Conservation (phyloP, 257 asterid genomes). For the Nicotiana benthamiana region DNA sequence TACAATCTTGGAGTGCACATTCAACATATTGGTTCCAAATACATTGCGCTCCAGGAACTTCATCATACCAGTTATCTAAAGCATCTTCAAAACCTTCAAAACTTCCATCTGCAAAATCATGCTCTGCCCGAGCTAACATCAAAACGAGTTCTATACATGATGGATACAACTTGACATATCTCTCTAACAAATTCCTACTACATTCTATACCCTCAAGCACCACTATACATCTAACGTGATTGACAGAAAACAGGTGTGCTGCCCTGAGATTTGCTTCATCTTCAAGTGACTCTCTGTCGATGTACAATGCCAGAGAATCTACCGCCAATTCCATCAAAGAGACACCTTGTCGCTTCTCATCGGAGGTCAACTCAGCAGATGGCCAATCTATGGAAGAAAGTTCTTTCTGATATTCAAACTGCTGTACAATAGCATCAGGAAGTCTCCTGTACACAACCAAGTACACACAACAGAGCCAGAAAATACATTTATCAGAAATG, state of each 20-base stretch:
- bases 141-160: constrained; percentile 41
- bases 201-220: constrained; percentile 36
- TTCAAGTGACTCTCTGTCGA: constrained; percentile 27
- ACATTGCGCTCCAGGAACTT: constrained; percentile 37
- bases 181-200: constrained; percentile 28
- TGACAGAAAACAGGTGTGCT: constrained; percentile 35
- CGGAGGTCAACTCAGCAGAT: constrained; percentile 14
- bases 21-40: constrained; percentile 42
- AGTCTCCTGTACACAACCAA: constrained; percentile 30
- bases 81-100: constrained; percentile 37
- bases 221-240: constrained; percentile 34
- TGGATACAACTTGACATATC: constrained; percentile 32
- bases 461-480: constrained; percentile 40
- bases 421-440: constrained; percentile 26
- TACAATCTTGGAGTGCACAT: constrained; percentile 23
- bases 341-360: constrained; percentile 31
- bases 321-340: constrained; percentile 35
- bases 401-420: constrained; percentile 36
- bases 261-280: constrained; percentile 34
- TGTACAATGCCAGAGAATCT: constrained; percentile 23
- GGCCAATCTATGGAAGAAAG: constrained; percentile 39
- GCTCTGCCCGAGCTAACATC: constrained; percentile 33
- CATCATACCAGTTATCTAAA: constrained; percentile 32
- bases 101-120: constrained; percentile 18
- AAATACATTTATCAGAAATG: constrained; percentile 32